Base-by-base conservation (phyloP, 1,139 yeast genomes). In the Candida dubliniensis region DNA sequence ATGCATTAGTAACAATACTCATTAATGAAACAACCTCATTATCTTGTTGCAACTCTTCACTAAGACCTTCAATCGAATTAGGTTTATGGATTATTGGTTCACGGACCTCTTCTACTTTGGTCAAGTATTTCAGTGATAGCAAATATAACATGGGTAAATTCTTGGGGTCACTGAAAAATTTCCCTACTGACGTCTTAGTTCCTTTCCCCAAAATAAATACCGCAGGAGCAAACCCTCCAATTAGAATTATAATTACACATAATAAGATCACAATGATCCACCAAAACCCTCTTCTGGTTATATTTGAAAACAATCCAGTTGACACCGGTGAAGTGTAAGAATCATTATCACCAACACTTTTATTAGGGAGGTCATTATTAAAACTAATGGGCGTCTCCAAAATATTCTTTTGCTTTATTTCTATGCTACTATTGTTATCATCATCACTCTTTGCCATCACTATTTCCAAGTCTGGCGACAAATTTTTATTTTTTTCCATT, bases 21-120 rank as follows among this genome's bases (percentile, higher is more conserved):
- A 76, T 68, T 15, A 69, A 48, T 1, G 54, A 44, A 29, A 52
- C 47, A 1, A 73, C 52, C 42, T 68, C 69, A 3, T 44, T 37
- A 42, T 69, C 72, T 1, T 54, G 47, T 33, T 57, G 59, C 42
- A 61, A 70, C n/a, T 52, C 54, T 1, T 56, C 47, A 38, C 64
- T 69, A 18, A 74, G 34, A 3, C 53, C 53, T 23, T 43, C 48
- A 13, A 40, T 37, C 1, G 50, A 41, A 33, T 48, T 48, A 8
- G 35, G 38, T 31, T 27, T 23, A 30, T 30, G 14, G n/a, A 8
- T 11, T n/a, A n/a, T n/a, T 8, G n/a, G 12, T 30, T 8, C 32
- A 11, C 6, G 14, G 4, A 4, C 14, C 14, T 30, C 32, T 23
- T 11, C 27, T 1, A 26, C n/a, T 13, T 34, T 14, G 38, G 18